These are phyloP conservation scores for Podospora sp. DNA, from an alignment of 495 filamentous ascomycete species.

Conservation along the genomic window DNA sequence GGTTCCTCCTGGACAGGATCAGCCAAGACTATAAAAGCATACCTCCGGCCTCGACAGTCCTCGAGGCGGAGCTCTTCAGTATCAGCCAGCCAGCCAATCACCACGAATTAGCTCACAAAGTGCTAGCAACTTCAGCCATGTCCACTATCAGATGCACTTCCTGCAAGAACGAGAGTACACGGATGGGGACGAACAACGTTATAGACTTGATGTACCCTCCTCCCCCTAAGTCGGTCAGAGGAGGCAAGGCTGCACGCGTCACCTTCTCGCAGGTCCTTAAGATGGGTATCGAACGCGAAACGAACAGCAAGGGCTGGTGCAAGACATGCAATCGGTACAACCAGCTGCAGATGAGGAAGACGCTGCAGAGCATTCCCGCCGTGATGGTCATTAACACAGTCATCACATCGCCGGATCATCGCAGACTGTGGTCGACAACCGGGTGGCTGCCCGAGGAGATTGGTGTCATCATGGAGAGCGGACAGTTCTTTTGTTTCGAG, in stretches of 20 bases:
- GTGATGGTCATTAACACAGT: constrained; percentile 85
- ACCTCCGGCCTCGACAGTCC: constrained; percentile 28
- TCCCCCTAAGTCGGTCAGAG: constrained; percentile 47
- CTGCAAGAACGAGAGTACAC: constrained; percentile 76
- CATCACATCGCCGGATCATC: constrained; percentile 67
- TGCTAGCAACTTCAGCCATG: constrained; percentile 46
- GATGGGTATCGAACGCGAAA: constrained; percentile 82
- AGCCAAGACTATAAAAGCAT: constrained; percentile 34
- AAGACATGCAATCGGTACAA: constrained; percentile 85
- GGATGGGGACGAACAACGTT: constrained; percentile 68
- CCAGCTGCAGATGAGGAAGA: constrained; percentile 74
- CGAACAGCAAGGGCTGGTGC: constrained; percentile 85
- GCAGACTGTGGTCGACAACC: constrained; percentile 80
- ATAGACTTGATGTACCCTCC: constrained; percentile 88
- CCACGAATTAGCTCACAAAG: constrained; percentile 29
- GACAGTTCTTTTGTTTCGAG: constrained; percentile 86
- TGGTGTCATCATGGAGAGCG: constrained; percentile 78
- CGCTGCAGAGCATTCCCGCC: constrained; percentile 74
- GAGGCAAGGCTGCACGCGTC: constrained; percentile 55
- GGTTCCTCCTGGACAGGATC: constrained; percentile 36
- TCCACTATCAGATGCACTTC: constrained; percentile 75
- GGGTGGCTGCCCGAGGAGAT: constrained; percentile 93
- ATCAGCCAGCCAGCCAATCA: constrained; percentile 21
- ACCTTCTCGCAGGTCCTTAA: constrained; percentile 84
- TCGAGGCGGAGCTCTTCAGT: constrained; percentile 33